Conservation (phyloP, 2,329 filamentous ascomycete species). For the Fusarium chuoi region DNA sequence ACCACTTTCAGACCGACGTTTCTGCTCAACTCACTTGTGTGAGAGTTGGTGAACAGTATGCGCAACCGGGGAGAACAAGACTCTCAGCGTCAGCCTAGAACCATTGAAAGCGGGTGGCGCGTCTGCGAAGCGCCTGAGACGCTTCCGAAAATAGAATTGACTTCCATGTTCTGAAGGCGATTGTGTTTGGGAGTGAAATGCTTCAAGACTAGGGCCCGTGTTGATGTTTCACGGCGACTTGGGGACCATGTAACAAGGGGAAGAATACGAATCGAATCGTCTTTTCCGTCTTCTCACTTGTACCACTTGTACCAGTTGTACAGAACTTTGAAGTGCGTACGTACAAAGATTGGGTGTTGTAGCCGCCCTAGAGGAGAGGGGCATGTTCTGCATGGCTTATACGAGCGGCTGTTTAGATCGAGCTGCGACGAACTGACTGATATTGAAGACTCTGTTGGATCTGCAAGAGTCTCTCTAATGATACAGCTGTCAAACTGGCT, state of each 20-base stretch:
- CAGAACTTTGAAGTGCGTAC: background rate
- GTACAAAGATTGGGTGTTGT: constrained; percentile 4
- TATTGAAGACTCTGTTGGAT: background rate
- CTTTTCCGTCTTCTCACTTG: constrained; percentile 1
- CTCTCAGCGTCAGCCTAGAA: background rate
- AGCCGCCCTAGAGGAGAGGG: constrained; percentile 16
- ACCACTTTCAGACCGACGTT: constrained; percentile 21
- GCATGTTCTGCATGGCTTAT: constrained; percentile 1
- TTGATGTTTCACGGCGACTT: constrained; percentile 40
- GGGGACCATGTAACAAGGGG: constrained; percentile 23
- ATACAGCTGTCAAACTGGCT: background rate
- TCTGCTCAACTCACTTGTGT: background rate
- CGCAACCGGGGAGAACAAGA: background rate
- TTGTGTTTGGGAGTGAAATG: constrained; percentile 26
- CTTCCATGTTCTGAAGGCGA: constrained; percentile 28
- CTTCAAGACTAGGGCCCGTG: constrained; percentile 26
- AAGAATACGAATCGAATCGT: constrained; percentile 22
- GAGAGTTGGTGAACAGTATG: background rate
- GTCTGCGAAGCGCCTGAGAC: constrained; percentile 42
- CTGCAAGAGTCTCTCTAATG: background rate
- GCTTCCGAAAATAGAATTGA: constrained; percentile 39
- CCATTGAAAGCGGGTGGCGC: constrained; percentile 29
- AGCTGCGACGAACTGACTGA: background rate
- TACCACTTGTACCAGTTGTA: background rate
- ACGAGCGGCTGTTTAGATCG: background rate